A percentile compares a stretch with the other conserved stretches of the same genome.
phyloP scores from a whole-genome alignment of 768 basidiomycete genomes.

The Brasilioporus rufonigricans region DNA sequence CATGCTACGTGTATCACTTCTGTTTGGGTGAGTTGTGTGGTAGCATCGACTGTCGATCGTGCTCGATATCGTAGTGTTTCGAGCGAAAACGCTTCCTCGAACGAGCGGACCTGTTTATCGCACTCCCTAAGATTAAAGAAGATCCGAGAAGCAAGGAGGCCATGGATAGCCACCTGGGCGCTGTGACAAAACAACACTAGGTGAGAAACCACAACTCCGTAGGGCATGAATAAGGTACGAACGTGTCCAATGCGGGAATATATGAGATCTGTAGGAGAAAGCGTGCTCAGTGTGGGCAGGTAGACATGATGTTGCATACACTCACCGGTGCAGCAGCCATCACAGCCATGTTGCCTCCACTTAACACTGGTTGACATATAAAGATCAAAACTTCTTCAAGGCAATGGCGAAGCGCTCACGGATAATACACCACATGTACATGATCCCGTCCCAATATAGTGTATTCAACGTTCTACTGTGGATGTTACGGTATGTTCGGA shows the following conservation, averaged over 20 bases:
- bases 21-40: not conserved
- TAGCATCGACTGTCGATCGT: too few relatives aligned
- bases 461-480: constrained; percentile 19
- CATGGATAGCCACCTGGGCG: too few relatives aligned
- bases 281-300: not conserved
- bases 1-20: not conserved
- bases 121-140: too few relatives aligned
- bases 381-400: not conserved
- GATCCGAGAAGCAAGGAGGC: too few relatives aligned
- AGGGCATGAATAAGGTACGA: constrained; percentile 2
- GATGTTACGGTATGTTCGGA: constrained; percentile 19
- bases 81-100: not conserved
- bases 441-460: constrained; percentile 28
- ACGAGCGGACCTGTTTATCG: constrained; percentile 2
- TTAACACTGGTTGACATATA: constrained; percentile 9
- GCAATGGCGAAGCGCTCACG: constrained; percentile 5
- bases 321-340: too few relatives aligned
- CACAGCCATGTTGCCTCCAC: constrained; percentile 15
- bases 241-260: constrained; percentile 23
- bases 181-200: constrained; percentile 6
- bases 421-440: constrained; percentile 26
- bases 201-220: constrained; percentile 1
- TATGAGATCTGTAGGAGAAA: constrained; percentile 8
- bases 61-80: constrained; percentile 5
- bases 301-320: too few relatives aligned